Percentiles rank a stretch among this genome's conserved stretches.
These are phyloP conservation scores for Hymenoscyphus fraxineus DNA, from an alignment of 2,329 filamentous ascomycete species.

Conservation along the genomic window DNA sequence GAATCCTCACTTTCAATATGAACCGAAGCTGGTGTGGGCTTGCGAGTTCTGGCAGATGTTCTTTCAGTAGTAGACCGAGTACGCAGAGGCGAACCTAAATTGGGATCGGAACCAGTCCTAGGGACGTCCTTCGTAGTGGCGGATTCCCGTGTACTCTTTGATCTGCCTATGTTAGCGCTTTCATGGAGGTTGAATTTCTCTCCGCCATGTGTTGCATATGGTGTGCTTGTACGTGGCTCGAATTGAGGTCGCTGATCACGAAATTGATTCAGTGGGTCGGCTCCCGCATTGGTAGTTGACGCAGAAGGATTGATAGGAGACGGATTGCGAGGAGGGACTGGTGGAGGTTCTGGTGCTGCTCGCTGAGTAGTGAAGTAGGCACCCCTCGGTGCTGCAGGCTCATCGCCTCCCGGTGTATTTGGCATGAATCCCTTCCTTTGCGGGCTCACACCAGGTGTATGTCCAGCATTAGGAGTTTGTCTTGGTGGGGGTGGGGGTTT, in stretches of 20 bases:
- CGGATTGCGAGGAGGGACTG: constrained; percentile 12
- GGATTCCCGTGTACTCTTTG: constrained; percentile 31
- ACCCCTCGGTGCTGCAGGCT: constrained; percentile 32
- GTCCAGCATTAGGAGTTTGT: constrained; percentile 24
- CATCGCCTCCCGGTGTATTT: constrained; percentile 32
- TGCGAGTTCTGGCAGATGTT: constrained; percentile 10
- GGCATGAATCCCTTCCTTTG: constrained; percentile 34
- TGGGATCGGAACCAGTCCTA: constrained; percentile 30
- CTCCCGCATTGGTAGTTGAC: constrained; percentile 12
- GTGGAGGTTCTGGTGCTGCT: constrained; percentile 25
- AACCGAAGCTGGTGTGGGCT: constrained; percentile 5
- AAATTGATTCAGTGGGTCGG: constrained; percentile 48
- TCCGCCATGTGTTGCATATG: constrained; percentile 53
- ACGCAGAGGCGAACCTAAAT: constrained; percentile 23
- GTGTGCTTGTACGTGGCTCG: constrained; percentile 53
- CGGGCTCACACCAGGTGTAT: constrained; percentile 13
- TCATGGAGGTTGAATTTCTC: constrained; percentile 59
- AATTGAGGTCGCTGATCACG: constrained; percentile 37
- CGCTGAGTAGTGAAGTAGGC: constrained; percentile 33
- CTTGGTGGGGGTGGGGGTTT: constrained; percentile 26
- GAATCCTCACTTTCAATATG: constrained; percentile 11
- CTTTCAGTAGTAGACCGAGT: constrained; percentile 19
- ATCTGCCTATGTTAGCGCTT: constrained; percentile 33
- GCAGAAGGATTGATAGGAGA: constrained; percentile 4
- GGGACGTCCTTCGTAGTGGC: constrained; percentile 19